Conservation (phyloP, 768 basidiomycete genomes). For the Naganishia onofrii region DNA sequence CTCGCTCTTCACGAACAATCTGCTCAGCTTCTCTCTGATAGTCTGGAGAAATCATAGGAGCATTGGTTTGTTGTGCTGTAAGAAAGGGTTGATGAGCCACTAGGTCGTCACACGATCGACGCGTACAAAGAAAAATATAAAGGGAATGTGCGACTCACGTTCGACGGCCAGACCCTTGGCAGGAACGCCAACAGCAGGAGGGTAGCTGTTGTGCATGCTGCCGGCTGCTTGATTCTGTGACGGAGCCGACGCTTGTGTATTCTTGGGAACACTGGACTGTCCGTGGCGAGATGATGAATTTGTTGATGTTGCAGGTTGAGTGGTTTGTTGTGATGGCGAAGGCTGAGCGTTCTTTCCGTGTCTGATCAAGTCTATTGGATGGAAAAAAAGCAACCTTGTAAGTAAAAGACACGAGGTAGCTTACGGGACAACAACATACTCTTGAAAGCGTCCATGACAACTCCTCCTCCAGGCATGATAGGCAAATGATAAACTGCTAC, state of each 20-base stretch:
- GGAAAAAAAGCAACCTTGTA: background rate
- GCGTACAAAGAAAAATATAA: background rate
- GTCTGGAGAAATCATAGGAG: slow-evolving; percentile 45
- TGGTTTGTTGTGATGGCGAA: slow-evolving; percentile 24
- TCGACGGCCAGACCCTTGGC: slow-evolving; percentile 20
- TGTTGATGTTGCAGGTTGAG: slow-evolving; percentile 34
- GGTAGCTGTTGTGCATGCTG: slow-evolving; percentile 28
- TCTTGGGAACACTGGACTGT: slow-evolving; percentile 41
- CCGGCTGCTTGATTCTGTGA: slow-evolving; percentile 11
- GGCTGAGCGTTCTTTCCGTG: slow-evolving; percentile 66
- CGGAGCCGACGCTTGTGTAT: slow-evolving; percentile 26
- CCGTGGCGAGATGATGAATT: slow-evolving; percentile 51
- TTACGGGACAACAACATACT: slow-evolving; percentile 58
- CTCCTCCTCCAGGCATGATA: slow-evolving; percentile 45
- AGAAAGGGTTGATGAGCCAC: background rate
- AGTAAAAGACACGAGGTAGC: slow-evolving; percentile 28
- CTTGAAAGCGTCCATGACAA: slow-evolving; percentile 78
- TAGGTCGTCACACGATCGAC: background rate
- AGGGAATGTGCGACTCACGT: background rate
- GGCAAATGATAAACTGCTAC: background rate
- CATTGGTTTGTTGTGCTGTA: slow-evolving; percentile 33
- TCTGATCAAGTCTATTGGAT: slow-evolving; percentile 78
- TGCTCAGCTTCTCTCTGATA: slow-evolving; percentile 59
- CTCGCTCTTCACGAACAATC: slow-evolving; percentile 72
- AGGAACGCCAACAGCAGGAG: slow-evolving; percentile 24